Conservation (phyloP, 305 asterid genomes). For the Solanum chacoense region DNA sequence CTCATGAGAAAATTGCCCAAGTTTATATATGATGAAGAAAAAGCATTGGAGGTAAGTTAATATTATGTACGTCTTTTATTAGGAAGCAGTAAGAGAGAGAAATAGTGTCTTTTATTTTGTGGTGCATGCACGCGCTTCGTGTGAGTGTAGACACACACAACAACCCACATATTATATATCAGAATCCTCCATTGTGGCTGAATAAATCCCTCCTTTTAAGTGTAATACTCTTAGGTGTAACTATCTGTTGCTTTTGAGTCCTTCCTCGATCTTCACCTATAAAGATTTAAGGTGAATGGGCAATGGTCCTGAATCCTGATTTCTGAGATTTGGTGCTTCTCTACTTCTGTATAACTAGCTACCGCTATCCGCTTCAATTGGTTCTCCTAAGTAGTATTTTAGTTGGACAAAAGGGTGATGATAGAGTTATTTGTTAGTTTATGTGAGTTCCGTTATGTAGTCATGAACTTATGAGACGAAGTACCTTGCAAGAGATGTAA, state of each 20-base stretch:
- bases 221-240: neutral
- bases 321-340: neutral
- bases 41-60: slow-evolving; percentile 59
- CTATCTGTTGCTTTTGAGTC: neutral
- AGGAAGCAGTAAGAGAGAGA: neutral
- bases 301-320: neutral
- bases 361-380: neutral
- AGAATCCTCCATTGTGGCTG: neutral
- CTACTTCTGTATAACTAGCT: neutral
- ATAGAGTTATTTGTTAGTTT: neutral
- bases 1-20: slow-evolving; percentile 84
- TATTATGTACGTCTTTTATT: neutral
- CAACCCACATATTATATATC: neutral
- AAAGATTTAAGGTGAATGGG: neutral
- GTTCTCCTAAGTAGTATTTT: neutral
- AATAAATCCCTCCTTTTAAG: neutral
- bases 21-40: slow-evolving; percentile 84
- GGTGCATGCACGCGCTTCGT: neutral
- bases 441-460: neutral
- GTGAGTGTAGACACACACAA: neutral
- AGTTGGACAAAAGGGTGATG: neutral
- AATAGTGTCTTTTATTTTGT: neutral
- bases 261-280: neutral
- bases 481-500: neutral
- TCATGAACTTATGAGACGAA: neutral